Base-by-base conservation (phyloP, 2,329 filamentous ascomycete genomes). In the Corinectria fuckeliana region DNA sequence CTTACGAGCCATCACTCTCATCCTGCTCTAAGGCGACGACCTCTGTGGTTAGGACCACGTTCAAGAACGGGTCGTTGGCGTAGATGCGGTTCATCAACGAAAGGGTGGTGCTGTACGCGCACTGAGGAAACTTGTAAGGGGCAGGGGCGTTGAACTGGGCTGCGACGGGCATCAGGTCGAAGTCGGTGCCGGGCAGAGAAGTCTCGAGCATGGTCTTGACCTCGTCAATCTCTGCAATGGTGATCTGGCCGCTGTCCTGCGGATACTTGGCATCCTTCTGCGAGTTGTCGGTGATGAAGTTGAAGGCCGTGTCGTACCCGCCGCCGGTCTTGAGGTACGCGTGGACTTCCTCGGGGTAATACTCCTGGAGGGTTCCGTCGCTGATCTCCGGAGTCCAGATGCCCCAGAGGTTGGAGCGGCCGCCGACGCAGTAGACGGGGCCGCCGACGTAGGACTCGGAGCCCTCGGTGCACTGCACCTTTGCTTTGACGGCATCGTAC, bases 1-100 rank as follows among this genome's bases (percentile, higher is more conserved):
- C 61, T 56, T 11, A 64, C 63, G n/a, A 39, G 0, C 26, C 42
- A 10, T 21, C 25, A 4, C 9, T 48, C 0, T 32, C 50, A 2
- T 23, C 34, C 1, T 63, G 54, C 0, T 58, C 48, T 0, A 63
- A 20, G 3, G 63, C 60, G 14, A 66, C 41, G 2, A 66, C 63
- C 26, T 66, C 62, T 0, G 63, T 65, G 8, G 63, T 36, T 3
- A 66, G 32, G 0, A 66, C 53, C 2, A 65, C 63, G 1, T 62
- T 58, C 0, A 65, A 32, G 5, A 61, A 63, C 6, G 45, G 60
- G 8, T 65, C 63, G 4, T 66, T 66, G 32, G 63, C 62, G 3
- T 66, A 65, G 62, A 66, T 66, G 1, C 63, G 62, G 16, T 66
- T 66, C 20, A 66, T 65, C 20, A 66, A 53, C 1, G 56, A 14